phyloP scores from a whole-genome alignment of 202 grass and related monocot species.

The Alloteropsis angusta region DNA sequence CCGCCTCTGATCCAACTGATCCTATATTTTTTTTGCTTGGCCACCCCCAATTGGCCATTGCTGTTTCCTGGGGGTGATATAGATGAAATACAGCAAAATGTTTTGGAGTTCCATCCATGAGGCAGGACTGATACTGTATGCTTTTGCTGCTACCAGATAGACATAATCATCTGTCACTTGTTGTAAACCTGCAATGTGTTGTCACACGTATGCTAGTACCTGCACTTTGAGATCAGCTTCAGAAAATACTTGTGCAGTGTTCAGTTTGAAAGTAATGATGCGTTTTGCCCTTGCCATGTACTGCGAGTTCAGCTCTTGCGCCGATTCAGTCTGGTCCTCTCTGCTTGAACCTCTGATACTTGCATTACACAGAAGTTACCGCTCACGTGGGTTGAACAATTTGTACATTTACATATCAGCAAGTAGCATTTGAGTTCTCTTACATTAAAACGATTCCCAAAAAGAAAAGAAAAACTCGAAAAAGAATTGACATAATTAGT shows the following conservation, averaged over 20 bases:
- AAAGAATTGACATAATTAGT: slow-evolving; percentile 4
- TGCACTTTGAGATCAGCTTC: slow-evolving; percentile 11
- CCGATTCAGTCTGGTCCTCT: background rate
- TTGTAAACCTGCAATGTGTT: background rate
- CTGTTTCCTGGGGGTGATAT: slow-evolving; percentile 9
- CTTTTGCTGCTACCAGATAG: background rate
- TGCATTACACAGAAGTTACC: background rate
- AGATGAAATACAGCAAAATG: slow-evolving; percentile 1
- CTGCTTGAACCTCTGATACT: background rate
- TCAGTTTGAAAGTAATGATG: background rate
- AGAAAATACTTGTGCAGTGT: background rate
- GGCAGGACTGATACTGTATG: slow-evolving; percentile 1
- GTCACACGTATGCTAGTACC: background rate
- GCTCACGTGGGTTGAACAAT: background rate
- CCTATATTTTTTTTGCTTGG: slow-evolving; percentile 23
- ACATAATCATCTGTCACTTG: slow-evolving; percentile 5
- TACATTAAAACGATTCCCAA: background rate
- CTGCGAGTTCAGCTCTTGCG: background rate
- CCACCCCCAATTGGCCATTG: background rate
- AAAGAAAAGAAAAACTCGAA: background rate
- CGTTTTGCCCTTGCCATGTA: background rate
- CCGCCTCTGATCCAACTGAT: slow-evolving; percentile 13
- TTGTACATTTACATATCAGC: slow-evolving; percentile 23
- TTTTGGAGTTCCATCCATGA: slow-evolving; percentile 19
- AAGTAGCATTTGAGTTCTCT: slow-evolving; percentile 6